Evolutionary conservation across 352 stramenopile genomes (phyloP), one percentile per base, ranked within the genome.

Genomic region (Phytophthora pluvialis): DNA sequence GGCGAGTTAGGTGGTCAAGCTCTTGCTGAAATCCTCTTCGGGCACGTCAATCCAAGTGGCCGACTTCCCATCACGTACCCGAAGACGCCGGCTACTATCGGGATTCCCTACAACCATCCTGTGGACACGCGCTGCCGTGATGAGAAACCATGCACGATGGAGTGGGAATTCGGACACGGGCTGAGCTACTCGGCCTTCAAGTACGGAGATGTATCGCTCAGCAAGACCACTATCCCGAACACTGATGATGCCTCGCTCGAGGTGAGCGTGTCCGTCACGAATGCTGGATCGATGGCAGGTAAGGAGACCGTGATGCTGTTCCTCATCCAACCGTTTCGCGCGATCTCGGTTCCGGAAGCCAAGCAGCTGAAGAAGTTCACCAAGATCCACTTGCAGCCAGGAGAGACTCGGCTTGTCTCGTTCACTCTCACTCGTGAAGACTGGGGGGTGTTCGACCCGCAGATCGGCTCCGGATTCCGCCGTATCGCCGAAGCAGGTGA

Each of bases 11-110:
- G 90, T n/a, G 90, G 90, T 1, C 81, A 92, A 54, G 89, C 87
- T 5, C 77, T 97, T n/a, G 87, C 90, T 33, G 86, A 97, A 52
- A 88, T 97, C 44, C 52, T 97, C 26, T 91, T 85, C 47, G 90
- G 90, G 3, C 58, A 61, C 7, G 76, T 89, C 7, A 96, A 95
- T 68, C 89, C 89, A 28, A 96, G 87, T 48, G 90, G 90, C 2
- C 64, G 84, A 52, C 70, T 97, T 5, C 86, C 89, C 2, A 89
- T 97, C 62, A 96, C 86, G 12, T 97, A 94, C 68, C 87, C 84
- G 11, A 87, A 86, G 64, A 68, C 80, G n/a, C 61, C 75, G 1
- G 78, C 67, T 15, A 86, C 78, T 31, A 70, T 85, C 32, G 73
- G 61, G 16, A 90, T 92, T 45, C 73, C 79, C 7, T 95, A 95